Evolutionary conservation across 2,329 filamentous ascomycete species (phyloP).

Genomic region (Aaosphaeria arxii): DNA sequence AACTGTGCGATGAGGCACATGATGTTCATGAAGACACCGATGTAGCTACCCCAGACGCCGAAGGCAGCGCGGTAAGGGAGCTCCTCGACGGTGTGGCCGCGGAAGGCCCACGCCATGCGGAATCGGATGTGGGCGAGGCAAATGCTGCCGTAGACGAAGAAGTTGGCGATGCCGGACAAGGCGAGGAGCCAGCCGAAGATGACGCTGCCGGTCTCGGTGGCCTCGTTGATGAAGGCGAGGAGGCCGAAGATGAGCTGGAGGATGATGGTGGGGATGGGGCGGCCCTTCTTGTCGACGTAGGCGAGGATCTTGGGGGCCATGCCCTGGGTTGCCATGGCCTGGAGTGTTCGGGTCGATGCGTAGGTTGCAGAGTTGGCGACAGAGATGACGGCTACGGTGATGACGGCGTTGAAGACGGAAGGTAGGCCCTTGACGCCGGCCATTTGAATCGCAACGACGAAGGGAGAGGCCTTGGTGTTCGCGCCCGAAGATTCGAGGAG

Average conservation of each 20-base stretch:
- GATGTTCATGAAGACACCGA: conserved; percentile 31
- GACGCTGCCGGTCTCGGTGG: conserved; percentile 55
- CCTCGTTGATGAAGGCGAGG: conserved; percentile 65
- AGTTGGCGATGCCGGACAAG: conserved; percentile 66
- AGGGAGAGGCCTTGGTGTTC: conserved; percentile 51
- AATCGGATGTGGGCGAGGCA: conserved; percentile 90
- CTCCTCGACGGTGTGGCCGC: conserved; percentile 36
- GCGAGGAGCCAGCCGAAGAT: conserved; percentile 79
- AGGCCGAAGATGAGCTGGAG: conserved; percentile 67
- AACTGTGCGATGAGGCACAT: conserved; percentile 37
- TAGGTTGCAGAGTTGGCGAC: conserved; percentile 57
- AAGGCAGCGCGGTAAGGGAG: conserved; percentile 37
- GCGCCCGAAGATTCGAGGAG: conserved; percentile 29
- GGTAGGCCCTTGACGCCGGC: conserved; percentile 60
- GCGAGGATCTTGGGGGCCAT: conserved; percentile 73
- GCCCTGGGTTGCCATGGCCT: conserved; percentile 45
- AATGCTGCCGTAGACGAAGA: conserved; percentile 78
- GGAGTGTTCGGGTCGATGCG: conserved; percentile 54
- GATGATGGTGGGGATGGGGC: conserved; percentile 70
- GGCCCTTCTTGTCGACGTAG: conserved; percentile 77
- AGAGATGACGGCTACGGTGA: conserved; percentile 58
- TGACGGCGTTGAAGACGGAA: conserved; percentile 64
- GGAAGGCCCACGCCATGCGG: conserved; percentile 48
- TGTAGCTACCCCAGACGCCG: conserved; percentile 35
- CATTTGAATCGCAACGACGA: conserved; percentile 62